Base-by-base conservation (phyloP, 179 eudicot genomes). In the Camellia oleifera region DNA sequence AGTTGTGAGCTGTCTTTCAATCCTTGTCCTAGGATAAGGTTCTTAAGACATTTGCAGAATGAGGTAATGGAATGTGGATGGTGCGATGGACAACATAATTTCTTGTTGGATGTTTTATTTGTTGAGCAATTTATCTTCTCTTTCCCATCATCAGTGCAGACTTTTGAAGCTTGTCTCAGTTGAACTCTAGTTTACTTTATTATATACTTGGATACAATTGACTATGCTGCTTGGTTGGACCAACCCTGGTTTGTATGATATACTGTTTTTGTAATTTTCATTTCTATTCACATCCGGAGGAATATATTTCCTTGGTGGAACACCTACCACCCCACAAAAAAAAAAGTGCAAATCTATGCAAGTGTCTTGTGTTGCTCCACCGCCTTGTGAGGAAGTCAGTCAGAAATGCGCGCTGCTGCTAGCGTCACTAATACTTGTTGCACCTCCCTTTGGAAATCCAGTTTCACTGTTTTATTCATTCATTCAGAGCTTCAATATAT, bases 91-190 rank as follows among this genome's bases (percentile, higher is more conserved):
- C 42, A 2, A 40, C 7, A 54, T 67, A 20, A 52, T 53, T 78
- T 65, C 74, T 68, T 26, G 61, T 66, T 78, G 74, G 74, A 54
- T 67, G 52, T 66, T n/a, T 23, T 77, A 3, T 77, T 13, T 50
- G 52, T 53, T 77, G 67, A 66, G 80, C 73, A 53, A 53, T 66
- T 77, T 54, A 69, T 77, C 64, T 77, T 54, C 57, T 77, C 64
- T 52, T 77, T 67, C 15, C 18, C 42, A 63, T 77, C 53, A 67
- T 54, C 12, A 42, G 74, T 67, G 64, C 50, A 7, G 62, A 54
- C 74, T 53, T 32, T 53, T 17, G 53, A 48, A 52, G 58, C 60
- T 46, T 62, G 68, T 13, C 46, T 63, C 20, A 15, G 70, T 64
- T 64, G 73, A 77, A 77, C 79, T 65, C 78, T 4, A 7, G 15